Conservation (phyloP, 768 basidiomycete species). For the Podaxis sp. region DNA sequence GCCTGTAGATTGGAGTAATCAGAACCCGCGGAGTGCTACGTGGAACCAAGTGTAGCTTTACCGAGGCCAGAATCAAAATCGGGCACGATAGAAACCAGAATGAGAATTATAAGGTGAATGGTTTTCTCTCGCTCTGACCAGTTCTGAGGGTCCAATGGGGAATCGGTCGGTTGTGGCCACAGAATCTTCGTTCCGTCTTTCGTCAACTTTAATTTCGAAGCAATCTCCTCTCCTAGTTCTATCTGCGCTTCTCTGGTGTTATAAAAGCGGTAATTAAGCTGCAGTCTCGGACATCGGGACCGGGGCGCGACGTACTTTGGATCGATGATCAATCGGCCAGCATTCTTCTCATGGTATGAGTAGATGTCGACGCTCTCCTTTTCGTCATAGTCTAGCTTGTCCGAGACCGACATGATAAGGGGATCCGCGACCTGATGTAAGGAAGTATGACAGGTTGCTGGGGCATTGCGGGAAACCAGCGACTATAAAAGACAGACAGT, state of each 20-base stretch:
- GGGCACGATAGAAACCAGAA: slow-evolving; percentile 62
- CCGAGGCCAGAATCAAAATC: slow-evolving; percentile 70
- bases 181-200: slow-evolving; percentile 58
- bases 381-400: slow-evolving; percentile 21
- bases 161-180: slow-evolving; percentile 68
- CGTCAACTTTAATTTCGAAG: slow-evolving; percentile 54
- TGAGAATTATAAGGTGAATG: slow-evolving; percentile 57
- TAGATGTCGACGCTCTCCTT: slow-evolving; percentile 29
- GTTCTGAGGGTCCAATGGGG: slow-evolving; percentile 63
- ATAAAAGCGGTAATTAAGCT: neutral
- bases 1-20: slow-evolving; percentile 30
- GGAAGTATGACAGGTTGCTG: neutral
- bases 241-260: slow-evolving; percentile 53
- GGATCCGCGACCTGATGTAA: neutral
- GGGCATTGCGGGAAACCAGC: neutral
- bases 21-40: neutral
- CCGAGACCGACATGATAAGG: slow-evolving; percentile 1
- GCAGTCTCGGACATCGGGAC: neutral
- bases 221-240: slow-evolving; percentile 58
- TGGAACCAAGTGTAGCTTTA: slow-evolving; percentile 19
- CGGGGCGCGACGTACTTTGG: slow-evolving; percentile 43
- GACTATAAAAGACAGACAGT: neutral
- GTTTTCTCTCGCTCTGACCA: slow-evolving; percentile 58
- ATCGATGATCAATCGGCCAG: slow-evolving; percentile 62
- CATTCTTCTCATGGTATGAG: slow-evolving; percentile 52